Percentiles rank a stretch among this genome's conserved stretches.
Evolutionary conservation across 352 stramenopile species (phyloP).

Genomic region (Globisporangium camurandrum): DNA sequence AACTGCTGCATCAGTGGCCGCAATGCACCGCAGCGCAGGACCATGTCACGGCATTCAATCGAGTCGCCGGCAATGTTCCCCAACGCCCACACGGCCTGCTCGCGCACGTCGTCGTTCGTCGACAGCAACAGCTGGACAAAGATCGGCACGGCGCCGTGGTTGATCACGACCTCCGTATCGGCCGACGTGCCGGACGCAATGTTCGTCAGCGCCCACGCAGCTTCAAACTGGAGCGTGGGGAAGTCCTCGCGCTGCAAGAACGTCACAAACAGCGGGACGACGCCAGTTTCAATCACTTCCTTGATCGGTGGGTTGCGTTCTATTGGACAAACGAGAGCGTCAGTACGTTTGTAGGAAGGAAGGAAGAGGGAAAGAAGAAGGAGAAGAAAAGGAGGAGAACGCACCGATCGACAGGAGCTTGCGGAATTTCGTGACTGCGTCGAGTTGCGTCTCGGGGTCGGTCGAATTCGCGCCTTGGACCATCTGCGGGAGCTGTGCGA

Average conservation of each 20-base stretch:
- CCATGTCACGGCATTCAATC: constrained; percentile 93
- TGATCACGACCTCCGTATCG: constrained; percentile 97
- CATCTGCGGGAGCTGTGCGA: constrained; percentile 94
- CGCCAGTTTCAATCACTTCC: constrained; percentile 96
- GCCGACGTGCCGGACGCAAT: constrained; percentile 98
- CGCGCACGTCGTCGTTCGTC: constrained; percentile 96
- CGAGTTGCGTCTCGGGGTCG: constrained; percentile 90
- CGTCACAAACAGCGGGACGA: constrained; percentile 97
- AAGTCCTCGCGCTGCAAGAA: constrained; percentile 96
- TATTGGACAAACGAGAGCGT: constrained; percentile 13
- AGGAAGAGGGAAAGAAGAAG: no score
- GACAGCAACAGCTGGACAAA: constrained; percentile 95
- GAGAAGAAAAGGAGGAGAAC: no score
- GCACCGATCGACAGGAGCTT: constrained; percentile 96
- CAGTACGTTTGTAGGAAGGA: no score
- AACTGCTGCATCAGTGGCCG: constrained; percentile 93
- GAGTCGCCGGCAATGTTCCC: constrained; percentile 99
- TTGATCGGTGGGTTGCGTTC: constrained; percentile 99
- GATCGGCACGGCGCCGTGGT: constrained; percentile 94
- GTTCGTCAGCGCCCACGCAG: constrained; percentile 99
- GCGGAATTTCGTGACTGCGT: constrained; percentile 97
- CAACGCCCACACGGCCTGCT: constrained; percentile 97
- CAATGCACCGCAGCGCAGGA: constrained; percentile 93
- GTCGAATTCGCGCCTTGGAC: constrained; percentile 89
- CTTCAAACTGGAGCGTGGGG: constrained; percentile 94